Evolutionary conservation across 148 eudicot species (phyloP).

Genomic region (Bassia scoparia): DNA sequence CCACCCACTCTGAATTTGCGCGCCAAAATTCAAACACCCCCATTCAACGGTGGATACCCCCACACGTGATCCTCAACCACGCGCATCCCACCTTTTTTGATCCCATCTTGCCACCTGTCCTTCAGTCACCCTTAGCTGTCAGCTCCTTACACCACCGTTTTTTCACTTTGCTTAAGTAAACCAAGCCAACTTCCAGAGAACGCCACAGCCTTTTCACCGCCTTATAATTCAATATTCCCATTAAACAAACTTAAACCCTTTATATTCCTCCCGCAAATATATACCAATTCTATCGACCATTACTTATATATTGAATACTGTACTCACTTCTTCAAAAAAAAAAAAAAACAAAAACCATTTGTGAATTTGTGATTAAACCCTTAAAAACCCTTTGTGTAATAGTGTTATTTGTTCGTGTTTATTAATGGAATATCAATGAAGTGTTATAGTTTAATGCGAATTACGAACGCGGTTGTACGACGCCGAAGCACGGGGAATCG

Average conservation of each 20-base stretch:
- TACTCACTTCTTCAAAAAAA: too few relatives aligned
- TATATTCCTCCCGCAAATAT: too few relatives aligned
- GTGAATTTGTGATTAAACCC: too few relatives aligned
- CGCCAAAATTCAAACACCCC: conserved; percentile 4
- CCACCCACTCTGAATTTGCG: background rate
- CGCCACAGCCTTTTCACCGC: conserved; percentile 3
- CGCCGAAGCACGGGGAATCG: conserved; percentile 29
- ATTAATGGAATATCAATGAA: background rate
- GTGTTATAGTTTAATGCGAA: background rate
- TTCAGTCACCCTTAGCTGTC: conserved; percentile 18
- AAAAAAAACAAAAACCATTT: background rate
- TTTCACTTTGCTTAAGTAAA: background rate
- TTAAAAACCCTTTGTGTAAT: background rate
- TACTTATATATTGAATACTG: too few relatives aligned
- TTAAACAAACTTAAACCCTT: too few relatives aligned
- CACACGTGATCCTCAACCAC: too few relatives aligned
- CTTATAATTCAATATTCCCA: too few relatives aligned
- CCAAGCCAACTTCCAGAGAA: conserved; percentile 18
- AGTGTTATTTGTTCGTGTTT: too few relatives aligned
- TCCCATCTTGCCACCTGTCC: conserved; percentile 14
- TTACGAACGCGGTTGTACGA: conserved; percentile 25
- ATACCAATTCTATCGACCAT: too few relatives aligned
- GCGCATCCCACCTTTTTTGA: conserved; percentile 7
- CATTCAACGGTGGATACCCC: background rate
- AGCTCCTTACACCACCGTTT: conserved; percentile 5